Percentiles rank a stretch among this genome's conserved stretches.
Evolutionary conservation across 2,329 filamentous ascomycete species (phyloP).

Genomic region (Mariannaea elegans): DNA sequence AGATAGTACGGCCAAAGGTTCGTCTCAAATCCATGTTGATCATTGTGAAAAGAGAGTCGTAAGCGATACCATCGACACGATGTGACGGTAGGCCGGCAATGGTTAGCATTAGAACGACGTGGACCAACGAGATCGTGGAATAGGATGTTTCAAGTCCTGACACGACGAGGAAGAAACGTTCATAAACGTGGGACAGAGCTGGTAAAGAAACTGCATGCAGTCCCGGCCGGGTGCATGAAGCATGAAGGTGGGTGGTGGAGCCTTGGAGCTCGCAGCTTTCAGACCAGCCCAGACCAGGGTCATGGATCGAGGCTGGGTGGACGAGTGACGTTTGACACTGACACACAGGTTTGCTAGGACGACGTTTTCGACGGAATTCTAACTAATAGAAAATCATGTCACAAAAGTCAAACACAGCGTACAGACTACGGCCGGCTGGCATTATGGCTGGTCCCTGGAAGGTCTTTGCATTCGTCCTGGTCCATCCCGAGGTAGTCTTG

Average conservation of each 20-base stretch:
- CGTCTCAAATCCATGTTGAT: neutral
- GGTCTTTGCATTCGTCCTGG: neutral
- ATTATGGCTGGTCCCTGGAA: neutral
- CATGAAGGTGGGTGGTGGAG: conserved; percentile 24
- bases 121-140: conserved; percentile 19
- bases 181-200: conserved; percentile 21
- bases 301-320: conserved; percentile 10
- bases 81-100: neutral
- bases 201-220: conserved; percentile 16
- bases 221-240: conserved; percentile 25
- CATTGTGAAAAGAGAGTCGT: neutral
- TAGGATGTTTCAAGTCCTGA: conserved; percentile 26
- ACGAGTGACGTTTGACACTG: conserved; percentile 4
- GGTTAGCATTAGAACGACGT: conserved; percentile 10
- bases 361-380: no score
- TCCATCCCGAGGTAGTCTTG: conserved; percentile 3
- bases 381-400: no score
- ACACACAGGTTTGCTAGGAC: no score
- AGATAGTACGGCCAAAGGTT: neutral
- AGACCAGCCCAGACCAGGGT: conserved; percentile 16
- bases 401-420: no score
- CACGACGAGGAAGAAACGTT: conserved; percentile 16
- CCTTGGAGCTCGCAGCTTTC: conserved; percentile 14
- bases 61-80: neutral
- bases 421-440: no score